Percentiles rank a stretch among this genome's conserved stretches.
phyloP scores from a whole-genome alignment of 2,329 filamentous ascomycete genomes.

The Ceratocystis variospora region DNA sequence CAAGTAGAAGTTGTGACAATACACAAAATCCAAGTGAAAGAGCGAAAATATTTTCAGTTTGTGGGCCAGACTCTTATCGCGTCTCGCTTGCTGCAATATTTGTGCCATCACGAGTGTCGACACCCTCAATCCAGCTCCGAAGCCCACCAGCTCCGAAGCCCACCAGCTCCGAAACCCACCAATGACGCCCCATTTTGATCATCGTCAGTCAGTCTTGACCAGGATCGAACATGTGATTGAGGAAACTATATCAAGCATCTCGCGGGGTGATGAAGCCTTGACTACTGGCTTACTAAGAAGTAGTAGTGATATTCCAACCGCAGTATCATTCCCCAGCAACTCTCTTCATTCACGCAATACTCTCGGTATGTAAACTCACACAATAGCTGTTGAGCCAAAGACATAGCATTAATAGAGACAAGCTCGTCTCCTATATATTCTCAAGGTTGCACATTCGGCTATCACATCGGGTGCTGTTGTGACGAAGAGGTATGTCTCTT shows the following conservation, averaged over 20 bases:
- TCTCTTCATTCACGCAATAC: not conserved
- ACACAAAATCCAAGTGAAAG: not conserved
- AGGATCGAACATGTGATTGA: constrained; percentile 1
- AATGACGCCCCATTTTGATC: not conserved
- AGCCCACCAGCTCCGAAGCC: not conserved
- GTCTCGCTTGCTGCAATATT: not conserved
- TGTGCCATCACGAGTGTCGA: not conserved
- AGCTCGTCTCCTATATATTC: constrained; percentile 45
- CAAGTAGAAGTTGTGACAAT: not conserved
- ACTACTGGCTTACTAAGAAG: not conserved
- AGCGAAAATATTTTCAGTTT: not conserved
- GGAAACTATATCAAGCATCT: not conserved
- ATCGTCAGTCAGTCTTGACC: not conserved
- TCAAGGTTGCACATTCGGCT: constrained; percentile 47
- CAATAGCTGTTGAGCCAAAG: not conserved
- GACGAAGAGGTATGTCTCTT: constrained; percentile 43
- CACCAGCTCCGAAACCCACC: not conserved
- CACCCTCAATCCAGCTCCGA: not conserved
- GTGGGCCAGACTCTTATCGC: not conserved
- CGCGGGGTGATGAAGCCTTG: not conserved
- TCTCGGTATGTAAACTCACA: not conserved
- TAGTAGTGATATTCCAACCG: not conserved
- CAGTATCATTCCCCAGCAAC: not conserved
- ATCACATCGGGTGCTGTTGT: constrained; percentile 40
- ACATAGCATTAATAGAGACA: not conserved